Conservation (phyloP, 2,329 filamentous ascomycete species). For the Ophiocordyceps australis region DNA sequence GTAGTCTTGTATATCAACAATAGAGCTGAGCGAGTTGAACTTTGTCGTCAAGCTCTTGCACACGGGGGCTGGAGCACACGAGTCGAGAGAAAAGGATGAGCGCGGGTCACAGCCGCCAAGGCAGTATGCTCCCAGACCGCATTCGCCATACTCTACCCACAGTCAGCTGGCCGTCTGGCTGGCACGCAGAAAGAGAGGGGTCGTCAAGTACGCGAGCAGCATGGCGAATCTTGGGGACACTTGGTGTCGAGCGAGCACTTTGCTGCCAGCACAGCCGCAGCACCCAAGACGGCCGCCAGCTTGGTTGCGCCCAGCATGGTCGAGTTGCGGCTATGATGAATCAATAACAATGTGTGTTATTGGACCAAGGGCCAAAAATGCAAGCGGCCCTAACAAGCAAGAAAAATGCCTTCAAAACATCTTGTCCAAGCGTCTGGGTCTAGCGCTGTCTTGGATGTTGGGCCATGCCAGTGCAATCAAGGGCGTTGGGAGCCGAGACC, state of each 20-base stretch:
- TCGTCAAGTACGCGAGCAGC: constrained; percentile 57
- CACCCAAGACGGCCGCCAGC: constrained; percentile 13
- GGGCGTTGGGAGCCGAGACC: no score
- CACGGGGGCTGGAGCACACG: constrained; percentile 69
- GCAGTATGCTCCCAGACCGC: constrained; percentile 87
- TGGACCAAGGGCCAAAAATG: no score
- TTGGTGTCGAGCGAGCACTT: constrained; percentile 31
- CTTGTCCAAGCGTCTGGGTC: no score
- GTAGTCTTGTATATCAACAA: constrained; percentile 61
- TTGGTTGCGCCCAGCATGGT: constrained; percentile 16
- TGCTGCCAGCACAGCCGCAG: constrained; percentile 11
- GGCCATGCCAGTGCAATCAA: no score
- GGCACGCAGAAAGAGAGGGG: not conserved
- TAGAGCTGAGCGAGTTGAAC: constrained; percentile 50
- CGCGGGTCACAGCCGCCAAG: constrained; percentile 86
- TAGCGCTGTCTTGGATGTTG: no score
- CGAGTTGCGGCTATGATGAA: no score
- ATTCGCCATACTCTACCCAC: constrained; percentile 78
- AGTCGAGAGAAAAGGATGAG: constrained; percentile 65
- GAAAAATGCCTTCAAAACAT: no score
- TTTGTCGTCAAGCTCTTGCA: constrained; percentile 60
- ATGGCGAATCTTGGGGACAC: constrained; percentile 57
- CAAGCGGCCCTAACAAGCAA: no score
- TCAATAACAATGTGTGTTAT: no score
- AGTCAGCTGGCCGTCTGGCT: constrained; percentile 4